Conservation (phyloP, 805 yeast genomes). For the Phaffomyces opuntiae region DNA sequence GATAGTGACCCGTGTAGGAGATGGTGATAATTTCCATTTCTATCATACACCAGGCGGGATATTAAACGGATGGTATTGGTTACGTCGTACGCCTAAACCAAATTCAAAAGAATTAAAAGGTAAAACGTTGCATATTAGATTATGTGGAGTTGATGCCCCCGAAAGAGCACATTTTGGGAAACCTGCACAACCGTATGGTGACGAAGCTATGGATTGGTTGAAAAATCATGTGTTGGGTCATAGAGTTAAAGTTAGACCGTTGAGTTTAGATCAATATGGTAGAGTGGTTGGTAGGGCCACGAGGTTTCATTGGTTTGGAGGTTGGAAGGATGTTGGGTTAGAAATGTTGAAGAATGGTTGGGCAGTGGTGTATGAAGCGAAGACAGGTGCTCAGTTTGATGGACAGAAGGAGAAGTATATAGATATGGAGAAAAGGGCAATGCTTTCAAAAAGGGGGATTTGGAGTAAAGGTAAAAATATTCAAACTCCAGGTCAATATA, state of each 20-base stretch:
- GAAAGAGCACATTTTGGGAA: constrained; percentile 92
- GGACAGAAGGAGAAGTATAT: constrained; percentile 58
- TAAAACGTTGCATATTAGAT: constrained; percentile 70
- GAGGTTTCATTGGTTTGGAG: constrained; percentile 46
- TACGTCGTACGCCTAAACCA: constrained; percentile 56
- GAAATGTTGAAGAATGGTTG: constrained; percentile 83
- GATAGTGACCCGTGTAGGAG: constrained; percentile 84
- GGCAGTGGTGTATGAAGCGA: constrained; percentile 85
- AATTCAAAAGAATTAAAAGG: constrained; percentile 38
- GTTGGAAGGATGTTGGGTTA: constrained; percentile 72
- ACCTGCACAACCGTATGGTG: constrained; percentile 82
- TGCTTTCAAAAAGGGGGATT: constrained; percentile 50
- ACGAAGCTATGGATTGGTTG: constrained; percentile 80
- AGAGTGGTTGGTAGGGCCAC: constrained; percentile 72
- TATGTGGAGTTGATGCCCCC: constrained; percentile 96
- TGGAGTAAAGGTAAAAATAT: constrained; percentile 53
- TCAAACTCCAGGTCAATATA: constrained; percentile 76
- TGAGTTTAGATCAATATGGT: constrained; percentile 80
- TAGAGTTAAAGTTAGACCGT: constrained; percentile 67
- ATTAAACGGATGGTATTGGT: constrained; percentile 90
- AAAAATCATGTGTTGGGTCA: constrained; percentile 57
- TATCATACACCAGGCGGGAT: constrained; percentile 92
- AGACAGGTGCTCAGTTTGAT: constrained; percentile 77
- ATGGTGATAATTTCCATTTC: constrained; percentile 90
- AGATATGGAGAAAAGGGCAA: constrained; percentile 54